Percentiles rank a stretch among this genome's conserved stretches.
Evolutionary conservation across 139 green algal genomes (phyloP).

Genomic region (Tetradesmus lagerheimii): DNA sequence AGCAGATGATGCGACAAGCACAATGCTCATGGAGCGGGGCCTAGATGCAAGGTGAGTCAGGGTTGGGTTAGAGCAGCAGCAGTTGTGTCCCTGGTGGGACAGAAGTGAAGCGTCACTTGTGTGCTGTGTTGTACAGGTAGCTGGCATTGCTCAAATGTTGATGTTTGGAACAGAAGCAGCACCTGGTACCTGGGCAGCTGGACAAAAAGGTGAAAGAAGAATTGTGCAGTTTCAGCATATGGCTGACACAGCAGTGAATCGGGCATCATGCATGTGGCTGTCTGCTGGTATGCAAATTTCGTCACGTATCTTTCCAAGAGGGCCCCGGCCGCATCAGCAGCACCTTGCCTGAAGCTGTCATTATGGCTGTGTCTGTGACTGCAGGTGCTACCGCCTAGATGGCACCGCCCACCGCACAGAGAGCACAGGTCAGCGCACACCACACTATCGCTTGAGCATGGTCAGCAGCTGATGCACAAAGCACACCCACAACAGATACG

Average conservation of each 20-base stretch:
- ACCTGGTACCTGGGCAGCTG: too few relatives aligned
- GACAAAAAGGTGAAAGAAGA: too few relatives aligned
- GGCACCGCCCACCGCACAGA: neutral
- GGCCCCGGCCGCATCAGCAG: neutral
- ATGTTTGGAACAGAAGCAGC: too few relatives aligned
- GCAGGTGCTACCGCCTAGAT: neutral
- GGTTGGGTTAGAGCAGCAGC: neutral
- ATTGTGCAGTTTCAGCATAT: too few relatives aligned
- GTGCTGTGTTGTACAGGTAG: too few relatives aligned
- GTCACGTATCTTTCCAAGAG: too few relatives aligned
- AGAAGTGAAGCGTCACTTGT: too few relatives aligned
- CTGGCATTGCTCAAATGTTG: too few relatives aligned
- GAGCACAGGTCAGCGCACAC: neutral
- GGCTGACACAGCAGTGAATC: too few relatives aligned
- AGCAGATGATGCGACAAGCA: conserved; percentile 1
- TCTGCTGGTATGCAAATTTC: neutral
- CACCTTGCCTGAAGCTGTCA: neutral
- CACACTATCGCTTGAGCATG: neutral
- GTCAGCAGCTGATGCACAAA: neutral
- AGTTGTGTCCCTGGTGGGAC: too few relatives aligned
- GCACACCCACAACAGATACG: too few relatives aligned
- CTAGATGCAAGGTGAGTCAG: neutral
- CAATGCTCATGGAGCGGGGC: neutral
- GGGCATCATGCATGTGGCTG: too few relatives aligned
- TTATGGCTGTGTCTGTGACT: neutral